Conservation (phyloP, 768 basidiomycete species). For the Suillus brevipes region DNA sequence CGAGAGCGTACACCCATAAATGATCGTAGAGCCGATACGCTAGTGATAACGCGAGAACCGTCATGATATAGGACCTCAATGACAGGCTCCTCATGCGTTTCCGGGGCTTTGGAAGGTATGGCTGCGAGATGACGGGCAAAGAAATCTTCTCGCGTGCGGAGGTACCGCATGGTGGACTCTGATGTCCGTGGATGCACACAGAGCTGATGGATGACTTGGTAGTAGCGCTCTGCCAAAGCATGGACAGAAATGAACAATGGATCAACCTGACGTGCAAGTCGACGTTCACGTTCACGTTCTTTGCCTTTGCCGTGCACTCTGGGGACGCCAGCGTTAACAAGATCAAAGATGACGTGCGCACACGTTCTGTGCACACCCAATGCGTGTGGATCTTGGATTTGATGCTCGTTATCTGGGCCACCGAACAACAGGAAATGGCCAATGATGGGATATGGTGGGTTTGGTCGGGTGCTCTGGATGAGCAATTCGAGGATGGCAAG, state of each 20-base stretch:
- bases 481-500: slow-evolving; percentile 80
- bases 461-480: slow-evolving; percentile 68
- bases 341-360: slow-evolving; percentile 78
- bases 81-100: slow-evolving; percentile 46
- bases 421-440: slow-evolving; percentile 89
- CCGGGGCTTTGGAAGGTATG: slow-evolving; percentile 66
- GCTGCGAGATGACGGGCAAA: slow-evolving; percentile 82
- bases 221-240: slow-evolving; percentile 80
- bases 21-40: slow-evolving; percentile 64
- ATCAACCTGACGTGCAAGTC: slow-evolving; percentile 29
- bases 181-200: slow-evolving; percentile 87
- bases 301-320: slow-evolving; percentile 47
- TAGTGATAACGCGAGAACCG: slow-evolving; percentile 66
- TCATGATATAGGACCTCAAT: slow-evolving; percentile 69
- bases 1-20: slow-evolving; percentile 84
- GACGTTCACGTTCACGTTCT: slow-evolving; percentile 34
- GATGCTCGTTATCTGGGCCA: slow-evolving; percentile 53
- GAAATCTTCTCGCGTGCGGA: slow-evolving; percentile 87
- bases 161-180: slow-evolving; percentile 77
- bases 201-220: slow-evolving; percentile 80
- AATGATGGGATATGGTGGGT: slow-evolving; percentile 72
- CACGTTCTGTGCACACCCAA: slow-evolving; percentile 68
- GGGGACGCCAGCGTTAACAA: slow-evolving; percentile 74
- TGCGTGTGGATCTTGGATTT: slow-evolving; percentile 78
- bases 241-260: slow-evolving; percentile 71